These are phyloP conservation scores for Stylosanthes scabra DNA, from an alignment of 331 rosid genomes.

Conservation along the genomic window DNA sequence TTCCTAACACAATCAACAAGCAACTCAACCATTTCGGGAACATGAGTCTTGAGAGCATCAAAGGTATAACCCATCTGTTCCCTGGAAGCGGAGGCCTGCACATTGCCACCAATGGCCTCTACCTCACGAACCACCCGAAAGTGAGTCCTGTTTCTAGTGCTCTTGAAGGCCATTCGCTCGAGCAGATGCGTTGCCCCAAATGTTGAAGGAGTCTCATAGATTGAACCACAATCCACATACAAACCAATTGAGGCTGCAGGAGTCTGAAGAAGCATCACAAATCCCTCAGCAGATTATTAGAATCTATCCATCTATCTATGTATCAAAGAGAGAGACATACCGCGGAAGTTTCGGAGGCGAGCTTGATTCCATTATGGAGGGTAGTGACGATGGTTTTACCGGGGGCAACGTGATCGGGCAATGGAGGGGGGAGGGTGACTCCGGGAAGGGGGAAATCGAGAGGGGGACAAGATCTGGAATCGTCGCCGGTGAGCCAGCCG, in stretches of 20 bases:
- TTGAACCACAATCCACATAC: constrained; percentile 79
- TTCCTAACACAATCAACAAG: constrained; percentile 83
- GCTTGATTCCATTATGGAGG: constrained; percentile 81
- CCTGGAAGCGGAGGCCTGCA: constrained; percentile 87
- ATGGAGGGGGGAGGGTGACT: constrained; percentile 66
- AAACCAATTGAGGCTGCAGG: constrained; percentile 89
- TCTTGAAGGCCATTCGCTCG: constrained; percentile 92
- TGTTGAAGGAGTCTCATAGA: constrained; percentile 76
- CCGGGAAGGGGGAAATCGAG: constrained; percentile 74
- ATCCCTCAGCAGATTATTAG: not conserved
- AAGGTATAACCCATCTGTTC: constrained; percentile 96
- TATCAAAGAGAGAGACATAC: constrained; percentile 45
- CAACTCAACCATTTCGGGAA: constrained; percentile 96
- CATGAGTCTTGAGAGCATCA: constrained; percentile 85
- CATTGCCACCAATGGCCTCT: constrained; percentile 94
- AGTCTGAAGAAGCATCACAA: constrained; percentile 53
- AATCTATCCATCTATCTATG: not conserved
- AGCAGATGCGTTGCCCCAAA: constrained; percentile 87
- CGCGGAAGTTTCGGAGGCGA: constrained; percentile 78
- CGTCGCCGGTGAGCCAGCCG: constrained; percentile 76
- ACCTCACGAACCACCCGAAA: constrained; percentile 88
- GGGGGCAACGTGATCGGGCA: constrained; percentile 84
- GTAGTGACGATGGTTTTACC: constrained; percentile 70
- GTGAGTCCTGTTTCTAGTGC: constrained; percentile 82
- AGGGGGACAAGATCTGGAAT: constrained; percentile 61